Evolutionary conservation across 352 stramenopile genomes (phyloP).

Genomic region (Globisporangium cylindrosporum): DNA sequence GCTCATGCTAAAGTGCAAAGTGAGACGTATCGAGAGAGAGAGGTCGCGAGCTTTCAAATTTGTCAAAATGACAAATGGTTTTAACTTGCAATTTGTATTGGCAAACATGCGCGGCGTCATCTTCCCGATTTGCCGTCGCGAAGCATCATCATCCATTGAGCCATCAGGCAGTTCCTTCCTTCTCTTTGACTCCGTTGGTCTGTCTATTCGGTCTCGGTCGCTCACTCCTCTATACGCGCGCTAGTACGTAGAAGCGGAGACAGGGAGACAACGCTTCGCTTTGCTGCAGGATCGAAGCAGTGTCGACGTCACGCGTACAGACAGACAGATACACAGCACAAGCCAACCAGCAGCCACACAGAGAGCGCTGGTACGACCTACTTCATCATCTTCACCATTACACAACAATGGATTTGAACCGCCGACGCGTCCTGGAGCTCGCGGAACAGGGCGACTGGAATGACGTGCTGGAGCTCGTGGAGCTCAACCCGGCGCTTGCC

Average conservation of each 20-base stretch:
- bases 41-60: no score
- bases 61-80: no score
- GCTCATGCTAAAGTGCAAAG: no score
- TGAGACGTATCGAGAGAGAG: no score
- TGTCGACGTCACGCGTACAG: slow-evolving; percentile 4
- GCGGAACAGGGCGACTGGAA: slow-evolving; percentile 71
- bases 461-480: slow-evolving; percentile 46
- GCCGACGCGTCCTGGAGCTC: slow-evolving; percentile 48
- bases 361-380: not conserved
- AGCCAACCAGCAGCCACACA: not conserved
- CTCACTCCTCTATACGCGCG: slow-evolving; percentile 5
- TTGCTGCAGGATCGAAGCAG: not conserved
- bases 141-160: not conserved
- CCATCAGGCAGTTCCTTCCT: slow-evolving; percentile 1
- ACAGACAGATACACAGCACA: not conserved
- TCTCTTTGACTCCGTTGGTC: not conserved
- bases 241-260: not conserved
- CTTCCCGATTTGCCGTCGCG: no score
- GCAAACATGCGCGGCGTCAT: no score
- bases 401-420: slow-evolving; percentile 33
- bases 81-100: no score
- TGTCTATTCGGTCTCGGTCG: not conserved
- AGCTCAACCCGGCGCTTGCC: slow-evolving; percentile 32
- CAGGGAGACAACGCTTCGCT: not conserved
- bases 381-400: slow-evolving; percentile 10